Base-by-base conservation (phyloP, 2,329 filamentous ascomycete species). In the Penicillium decumbens region DNA sequence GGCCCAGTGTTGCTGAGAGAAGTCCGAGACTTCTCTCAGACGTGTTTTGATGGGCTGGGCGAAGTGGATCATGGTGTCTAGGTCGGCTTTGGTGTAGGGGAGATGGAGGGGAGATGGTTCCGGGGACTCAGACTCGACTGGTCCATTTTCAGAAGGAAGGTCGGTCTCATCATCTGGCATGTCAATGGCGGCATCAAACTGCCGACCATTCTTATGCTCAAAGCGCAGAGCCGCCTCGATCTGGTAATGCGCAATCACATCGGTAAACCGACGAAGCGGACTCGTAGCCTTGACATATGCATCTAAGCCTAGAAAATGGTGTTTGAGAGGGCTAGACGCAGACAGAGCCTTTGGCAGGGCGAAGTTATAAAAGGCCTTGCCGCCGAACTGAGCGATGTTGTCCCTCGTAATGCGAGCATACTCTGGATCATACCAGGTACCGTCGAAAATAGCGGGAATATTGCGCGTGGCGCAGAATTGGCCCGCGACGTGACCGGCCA, bases 161-260 rank as follows among this genome's bases (percentile, higher is more conserved):
- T 45, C 32, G 13, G 35, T 12, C 30, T 42, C n/a, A 30, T 43
- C n/a, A 4, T 49, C 46, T 1, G 54, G 54, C 15, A 46, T 48
- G 41, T 65, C 62, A 3, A 58, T 49, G 5, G 58, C 56, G 25
- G 62, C 63, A 41, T 73, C 57, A 23, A 80, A 67, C n/a, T 61
- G 70, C 18, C 65, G 63, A 12, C 75, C 74, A 4, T 72, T 70
- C 27, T 66, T 59, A 9, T 76, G 72, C 65, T 84, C 81, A 53
- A 78, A 74, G 9, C 79, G 77, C 35, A 85, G 58, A 1, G 79
- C 80, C 6, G 81, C 78, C 69, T 84, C 81, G 41, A 84, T 82
- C 56, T 85, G 82, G 75, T 82, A 85, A 61, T 84, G 81, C 9
- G 75, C 70, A 40, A 85, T 72, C 62, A 85, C 74, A 64, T 85